A percentile compares a stretch with the other conserved stretches of the same genome.
Conservation (phyloP, 306 rosid genomes). For the Cucurbita argyrosperma region DNA sequence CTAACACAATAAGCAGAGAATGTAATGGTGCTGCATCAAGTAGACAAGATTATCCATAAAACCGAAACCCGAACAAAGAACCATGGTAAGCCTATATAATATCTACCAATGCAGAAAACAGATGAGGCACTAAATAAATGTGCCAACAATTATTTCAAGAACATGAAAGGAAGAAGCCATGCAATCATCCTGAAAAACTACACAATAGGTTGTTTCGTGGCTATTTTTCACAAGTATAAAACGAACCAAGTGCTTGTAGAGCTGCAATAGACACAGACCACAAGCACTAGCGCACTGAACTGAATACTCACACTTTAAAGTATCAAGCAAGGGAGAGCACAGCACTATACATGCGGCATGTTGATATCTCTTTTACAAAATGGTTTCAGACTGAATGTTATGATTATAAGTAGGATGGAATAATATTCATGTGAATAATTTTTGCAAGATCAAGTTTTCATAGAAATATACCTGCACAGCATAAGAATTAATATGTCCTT, state of each 20-base stretch:
- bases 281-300: background rate
- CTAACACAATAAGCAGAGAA: background rate
- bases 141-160: background rate
- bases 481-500: constrained; percentile 21
- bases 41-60: background rate
- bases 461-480: constrained; percentile 46
- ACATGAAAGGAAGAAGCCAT: background rate
- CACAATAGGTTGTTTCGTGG: background rate
- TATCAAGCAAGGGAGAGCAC: background rate
- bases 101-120: background rate
- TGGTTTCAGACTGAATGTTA: background rate
- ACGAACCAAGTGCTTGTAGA: background rate
- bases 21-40: background rate
- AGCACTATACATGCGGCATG: background rate
- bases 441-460: background rate
- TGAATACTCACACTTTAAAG: background rate
- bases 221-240: background rate
- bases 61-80: background rate
- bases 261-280: background rate
- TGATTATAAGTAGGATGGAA: background rate
- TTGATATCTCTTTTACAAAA: background rate
- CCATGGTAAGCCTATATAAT: background rate
- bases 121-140: background rate
- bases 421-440: background rate
- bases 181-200: background rate